Evolutionary conservation across 345 rosid genomes (phyloP).

Genomic region (Lepidium didymum): DNA sequence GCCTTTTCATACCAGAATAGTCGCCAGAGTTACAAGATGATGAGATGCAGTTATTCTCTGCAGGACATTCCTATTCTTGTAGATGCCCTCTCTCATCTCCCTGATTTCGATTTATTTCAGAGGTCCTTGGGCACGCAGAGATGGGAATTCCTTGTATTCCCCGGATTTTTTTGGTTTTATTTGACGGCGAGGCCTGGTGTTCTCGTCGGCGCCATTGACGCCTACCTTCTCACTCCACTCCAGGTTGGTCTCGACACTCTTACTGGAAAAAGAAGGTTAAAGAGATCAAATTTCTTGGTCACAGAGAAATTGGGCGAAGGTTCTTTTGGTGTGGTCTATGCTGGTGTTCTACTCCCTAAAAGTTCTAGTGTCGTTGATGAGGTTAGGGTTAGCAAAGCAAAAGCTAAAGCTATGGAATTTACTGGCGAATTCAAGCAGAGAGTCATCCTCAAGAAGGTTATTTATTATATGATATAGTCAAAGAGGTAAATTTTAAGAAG

Average conservation of each 20-base stretch:
- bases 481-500: background rate
- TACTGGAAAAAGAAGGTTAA: slow-evolving; percentile 64
- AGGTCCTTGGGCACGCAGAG: slow-evolving; percentile 42
- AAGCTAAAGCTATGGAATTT: slow-evolving; percentile 32
- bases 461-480: background rate
- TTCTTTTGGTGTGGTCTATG: slow-evolving; percentile 83
- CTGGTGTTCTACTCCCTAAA: slow-evolving; percentile 70
- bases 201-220: slow-evolving; percentile 82
- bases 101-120: slow-evolving; percentile 48
- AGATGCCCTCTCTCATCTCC: slow-evolving; percentile 39
- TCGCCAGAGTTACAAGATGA: background rate
- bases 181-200: slow-evolving; percentile 92
- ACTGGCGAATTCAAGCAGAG: slow-evolving; percentile 53
- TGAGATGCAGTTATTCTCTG: slow-evolving; percentile 44
- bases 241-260: slow-evolving; percentile 63
- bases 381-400: slow-evolving; percentile 31
- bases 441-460: slow-evolving; percentile 80
- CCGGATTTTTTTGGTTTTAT: slow-evolving; percentile 68
- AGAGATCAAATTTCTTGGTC: slow-evolving; percentile 60
- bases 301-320: slow-evolving; percentile 88
- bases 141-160: slow-evolving; percentile 50
- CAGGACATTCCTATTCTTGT: slow-evolving; percentile 4
- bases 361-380: slow-evolving; percentile 37
- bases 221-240: slow-evolving; percentile 81
- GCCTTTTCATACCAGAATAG: slow-evolving; percentile 21